phyloP scores from a whole-genome alignment of 1,284 basidiomycete genomes.

The Coniophora puteana region DNA sequence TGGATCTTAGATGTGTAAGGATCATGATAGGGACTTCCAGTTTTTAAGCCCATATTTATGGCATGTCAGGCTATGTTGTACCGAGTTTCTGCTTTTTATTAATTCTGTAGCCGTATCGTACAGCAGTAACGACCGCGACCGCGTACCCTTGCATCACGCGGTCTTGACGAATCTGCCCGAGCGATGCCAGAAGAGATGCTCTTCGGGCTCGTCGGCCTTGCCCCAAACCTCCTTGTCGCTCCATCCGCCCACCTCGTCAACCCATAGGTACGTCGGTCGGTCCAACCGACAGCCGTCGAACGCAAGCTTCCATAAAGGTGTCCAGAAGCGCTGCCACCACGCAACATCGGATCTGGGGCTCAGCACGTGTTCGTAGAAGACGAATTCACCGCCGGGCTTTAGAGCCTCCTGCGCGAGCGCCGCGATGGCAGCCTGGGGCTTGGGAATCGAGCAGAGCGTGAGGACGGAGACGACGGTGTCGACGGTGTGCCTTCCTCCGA shows the following conservation, averaged over 20 bases:
- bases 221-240: constrained; percentile 43
- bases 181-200: constrained; percentile 55
- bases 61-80: too few relatives aligned
- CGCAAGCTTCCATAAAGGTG: constrained; percentile 54
- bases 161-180: constrained; percentile 50
- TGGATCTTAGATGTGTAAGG: too few relatives aligned
- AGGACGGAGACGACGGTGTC: constrained; percentile 60
- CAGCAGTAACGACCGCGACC: too few relatives aligned
- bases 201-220: constrained; percentile 42
- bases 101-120: too few relatives aligned
- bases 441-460: constrained; percentile 57
- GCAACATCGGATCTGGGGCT: constrained; percentile 46
- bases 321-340: constrained; percentile 69
- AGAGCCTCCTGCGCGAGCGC: constrained; percentile 45
- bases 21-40: too few relatives aligned
- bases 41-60: too few relatives aligned
- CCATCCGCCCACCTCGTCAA: constrained; percentile 37
- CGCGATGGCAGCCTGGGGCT: constrained; percentile 39
- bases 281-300: constrained; percentile 64
- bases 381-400: constrained; percentile 52
- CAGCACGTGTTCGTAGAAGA: constrained; percentile 67
- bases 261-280: constrained; percentile 50
- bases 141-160: too few relatives aligned
- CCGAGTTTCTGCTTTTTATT: too few relatives aligned
- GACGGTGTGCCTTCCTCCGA: constrained; percentile 36